Percentiles rank a stretch among this genome's conserved stretches.
phyloP scores from a whole-genome alignment of 1,139 yeast genomes.

The Hemisphaericaspora lyxosophila region DNA sequence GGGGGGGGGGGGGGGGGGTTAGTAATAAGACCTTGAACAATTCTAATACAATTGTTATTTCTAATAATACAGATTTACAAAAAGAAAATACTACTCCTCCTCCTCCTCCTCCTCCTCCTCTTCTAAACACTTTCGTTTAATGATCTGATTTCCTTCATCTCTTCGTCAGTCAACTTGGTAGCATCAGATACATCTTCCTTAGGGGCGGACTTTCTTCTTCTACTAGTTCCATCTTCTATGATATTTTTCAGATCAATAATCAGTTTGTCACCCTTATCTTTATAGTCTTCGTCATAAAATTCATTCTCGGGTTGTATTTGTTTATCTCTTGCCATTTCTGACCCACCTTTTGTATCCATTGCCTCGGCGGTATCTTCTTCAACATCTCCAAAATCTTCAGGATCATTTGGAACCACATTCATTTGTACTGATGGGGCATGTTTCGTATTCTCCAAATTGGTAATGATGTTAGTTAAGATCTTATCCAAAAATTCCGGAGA shows the following conservation, averaged over 20 bases:
- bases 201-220: too few relatives aligned
- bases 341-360: conserved; percentile 88
- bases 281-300: conserved; percentile 63
- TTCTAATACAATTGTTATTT: too few relatives aligned
- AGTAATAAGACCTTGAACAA: too few relatives aligned
- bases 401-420: conserved; percentile 84
- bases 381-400: conserved; percentile 79
- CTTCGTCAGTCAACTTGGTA: conserved; percentile 34
- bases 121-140: conserved; percentile 24
- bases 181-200: conserved; percentile 8
- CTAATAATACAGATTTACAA: neutral
- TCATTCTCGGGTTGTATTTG: conserved; percentile 65
- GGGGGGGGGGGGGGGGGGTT: too few relatives aligned
- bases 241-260: conserved; percentile 15
- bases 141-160: conserved; percentile 39
- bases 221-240: neutral
- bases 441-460: conserved; percentile 81
- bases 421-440: conserved; percentile 96
- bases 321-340: conserved; percentile 79
- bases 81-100: neutral
- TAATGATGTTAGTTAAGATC: conserved; percentile 72
- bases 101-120: too few relatives aligned
- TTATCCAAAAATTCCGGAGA: conserved; percentile 89
- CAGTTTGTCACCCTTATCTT: conserved; percentile 44
- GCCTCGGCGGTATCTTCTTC: conserved; percentile 75